Evolutionary conservation across 2,329 filamentous ascomycete species (phyloP).

Genomic region (Exserohilum rostratum): DNA sequence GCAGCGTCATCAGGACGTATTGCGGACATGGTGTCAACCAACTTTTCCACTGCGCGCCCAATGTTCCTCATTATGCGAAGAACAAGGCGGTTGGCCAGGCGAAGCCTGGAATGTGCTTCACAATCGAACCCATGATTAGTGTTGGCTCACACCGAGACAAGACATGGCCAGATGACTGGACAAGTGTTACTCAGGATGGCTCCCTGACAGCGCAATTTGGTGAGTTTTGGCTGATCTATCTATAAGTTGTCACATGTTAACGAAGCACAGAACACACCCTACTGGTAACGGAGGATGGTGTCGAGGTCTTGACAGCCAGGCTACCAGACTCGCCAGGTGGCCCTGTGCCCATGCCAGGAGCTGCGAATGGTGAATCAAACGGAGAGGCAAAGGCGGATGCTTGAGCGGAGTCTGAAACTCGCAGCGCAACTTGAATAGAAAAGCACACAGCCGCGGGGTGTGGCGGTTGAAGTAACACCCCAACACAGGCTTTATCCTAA

Average conservation of each 20-base stretch:
- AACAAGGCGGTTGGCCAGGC: slow-evolving; percentile 96
- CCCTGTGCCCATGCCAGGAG: slow-evolving; percentile 63
- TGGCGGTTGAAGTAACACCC: neutral
- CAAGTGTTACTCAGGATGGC: slow-evolving; percentile 89
- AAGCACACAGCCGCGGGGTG: neutral
- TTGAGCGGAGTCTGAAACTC: slow-evolving; percentile 4
- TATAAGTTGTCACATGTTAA: slow-evolving; percentile 15
- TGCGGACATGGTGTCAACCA: slow-evolving; percentile 95
- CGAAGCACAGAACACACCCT: slow-evolving; percentile 73
- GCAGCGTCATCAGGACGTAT: slow-evolving; percentile 93
- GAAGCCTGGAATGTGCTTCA: slow-evolving; percentile 97
- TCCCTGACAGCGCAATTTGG: slow-evolving; percentile 91
- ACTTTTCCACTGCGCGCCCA: slow-evolving; percentile 91
- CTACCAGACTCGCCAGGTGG: slow-evolving; percentile 76
- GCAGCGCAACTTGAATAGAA: neutral
- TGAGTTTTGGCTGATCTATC: slow-evolving; percentile 51
- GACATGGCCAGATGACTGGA: slow-evolving; percentile 99
- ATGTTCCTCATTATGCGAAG: slow-evolving; percentile 96
- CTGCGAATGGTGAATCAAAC: slow-evolving; percentile 25
- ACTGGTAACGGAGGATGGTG: slow-evolving; percentile 80
- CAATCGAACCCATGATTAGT: slow-evolving; percentile 98
- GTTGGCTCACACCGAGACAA: slow-evolving; percentile 88
- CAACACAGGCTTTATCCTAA: neutral
- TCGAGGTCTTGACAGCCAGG: slow-evolving; percentile 80
- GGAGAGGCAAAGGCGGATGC: slow-evolving; percentile 31